These are phyloP conservation scores for Chenopodium album DNA, from an alignment of 148 eudicot species.

Conservation along the genomic window DNA sequence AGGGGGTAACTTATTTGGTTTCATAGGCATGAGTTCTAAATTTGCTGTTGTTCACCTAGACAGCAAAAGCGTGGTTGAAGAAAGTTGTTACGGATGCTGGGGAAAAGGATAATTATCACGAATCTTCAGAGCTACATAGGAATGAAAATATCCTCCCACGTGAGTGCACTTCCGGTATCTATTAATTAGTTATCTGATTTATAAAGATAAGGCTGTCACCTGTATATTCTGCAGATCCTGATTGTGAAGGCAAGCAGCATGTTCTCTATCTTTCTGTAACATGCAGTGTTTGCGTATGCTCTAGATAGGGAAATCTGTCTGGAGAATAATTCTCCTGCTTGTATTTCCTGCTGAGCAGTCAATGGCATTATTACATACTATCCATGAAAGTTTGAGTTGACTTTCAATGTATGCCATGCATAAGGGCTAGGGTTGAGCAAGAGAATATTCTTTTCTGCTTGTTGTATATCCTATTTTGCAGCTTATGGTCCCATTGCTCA, in stretches of 20 bases:
- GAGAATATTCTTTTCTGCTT: background rate
- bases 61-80: slow-evolving; percentile 60
- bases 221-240: background rate
- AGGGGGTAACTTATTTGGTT: background rate
- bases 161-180: slow-evolving; percentile 38
- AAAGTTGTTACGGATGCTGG: slow-evolving; percentile 79
- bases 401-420: background rate
- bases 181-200: background rate
- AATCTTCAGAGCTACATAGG: slow-evolving; percentile 45
- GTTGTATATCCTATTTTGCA: background rate
- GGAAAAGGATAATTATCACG: slow-evolving; percentile 43
- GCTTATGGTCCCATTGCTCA: background rate
- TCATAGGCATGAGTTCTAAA: slow-evolving; percentile 26
- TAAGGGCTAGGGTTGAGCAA: background rate
- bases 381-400: background rate
- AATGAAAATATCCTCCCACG: slow-evolving; percentile 52
- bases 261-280: background rate
- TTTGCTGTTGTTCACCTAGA: slow-evolving; percentile 51
- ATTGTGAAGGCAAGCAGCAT: background rate
- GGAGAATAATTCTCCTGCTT: slow-evolving; percentile 6
- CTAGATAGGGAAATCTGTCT: background rate
- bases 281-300: background rate
- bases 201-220: background rate
- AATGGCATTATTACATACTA: background rate
- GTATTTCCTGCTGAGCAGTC: background rate